These are phyloP conservation scores for Heterotrichella gracilis DNA, from an alignment of 352 stramenopile species.

Conservation along the genomic window DNA sequence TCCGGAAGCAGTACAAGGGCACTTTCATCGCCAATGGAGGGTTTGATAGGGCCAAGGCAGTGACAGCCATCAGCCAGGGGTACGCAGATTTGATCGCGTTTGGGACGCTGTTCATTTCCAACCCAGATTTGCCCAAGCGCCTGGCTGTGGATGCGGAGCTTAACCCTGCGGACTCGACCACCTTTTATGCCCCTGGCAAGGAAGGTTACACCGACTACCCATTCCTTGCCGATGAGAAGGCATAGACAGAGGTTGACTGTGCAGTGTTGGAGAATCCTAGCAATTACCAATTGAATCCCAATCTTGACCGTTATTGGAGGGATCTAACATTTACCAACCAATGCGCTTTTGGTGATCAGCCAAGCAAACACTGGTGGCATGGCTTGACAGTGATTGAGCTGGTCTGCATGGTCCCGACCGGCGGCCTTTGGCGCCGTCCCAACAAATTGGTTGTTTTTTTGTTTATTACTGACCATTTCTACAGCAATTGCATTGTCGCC, in stretches of 20 bases:
- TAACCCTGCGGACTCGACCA: constrained; percentile 24
- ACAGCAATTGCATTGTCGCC: no score
- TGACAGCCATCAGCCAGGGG: constrained; percentile 27
- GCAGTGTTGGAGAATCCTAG: no score
- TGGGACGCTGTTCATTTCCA: constrained; percentile 34
- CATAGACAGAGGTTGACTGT: constrained; percentile 12
- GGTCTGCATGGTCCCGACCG: no score
- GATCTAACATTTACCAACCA: no score
- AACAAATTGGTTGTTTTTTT: no score
- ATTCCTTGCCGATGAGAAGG: constrained; percentile 10
- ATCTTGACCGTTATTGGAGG: no score
- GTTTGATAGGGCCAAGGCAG: constrained; percentile 26
- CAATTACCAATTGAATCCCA: no score
- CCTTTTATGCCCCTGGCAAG: constrained; percentile 24
- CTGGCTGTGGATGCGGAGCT: constrained; percentile 25
- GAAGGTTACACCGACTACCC: constrained; percentile 24
- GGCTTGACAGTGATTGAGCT: no score
- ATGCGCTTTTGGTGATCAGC: no score
- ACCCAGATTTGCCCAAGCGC: constrained; percentile 31
- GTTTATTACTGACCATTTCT: no score
- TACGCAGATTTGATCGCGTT: constrained; percentile 31
- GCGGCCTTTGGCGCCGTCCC: no score
- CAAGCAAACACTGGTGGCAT: no score
- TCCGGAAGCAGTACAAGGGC: constrained; percentile 30
- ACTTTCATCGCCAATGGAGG: constrained; percentile 29